A percentile compares a stretch with the other conserved stretches of the same genome.
Conservation (phyloP, 2,329 filamentous ascomycete species). For the Diaporthe humulicola region DNA sequence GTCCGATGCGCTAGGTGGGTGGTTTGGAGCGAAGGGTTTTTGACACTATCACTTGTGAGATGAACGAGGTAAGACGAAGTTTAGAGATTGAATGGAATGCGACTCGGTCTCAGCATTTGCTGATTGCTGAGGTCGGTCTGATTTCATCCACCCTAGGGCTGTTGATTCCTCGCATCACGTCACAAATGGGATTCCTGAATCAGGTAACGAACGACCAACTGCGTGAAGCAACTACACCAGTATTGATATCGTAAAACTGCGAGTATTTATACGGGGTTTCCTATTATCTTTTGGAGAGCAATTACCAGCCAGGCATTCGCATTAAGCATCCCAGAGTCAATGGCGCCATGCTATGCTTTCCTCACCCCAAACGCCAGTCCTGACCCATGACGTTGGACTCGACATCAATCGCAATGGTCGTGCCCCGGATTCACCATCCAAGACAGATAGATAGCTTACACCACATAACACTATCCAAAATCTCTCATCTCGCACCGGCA, state of each 20-base stretch:
- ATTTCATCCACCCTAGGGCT: background rate
- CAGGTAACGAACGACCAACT: background rate
- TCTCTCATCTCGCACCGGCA: background rate
- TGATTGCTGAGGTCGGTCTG: background rate
- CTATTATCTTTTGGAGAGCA: background rate
- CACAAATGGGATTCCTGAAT: slow-evolving; percentile 20
- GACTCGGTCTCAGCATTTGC: background rate
- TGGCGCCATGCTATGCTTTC: slow-evolving; percentile 7
- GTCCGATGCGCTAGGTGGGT: background rate
- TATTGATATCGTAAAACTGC: slow-evolving; percentile 13
- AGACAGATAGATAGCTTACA: background rate
- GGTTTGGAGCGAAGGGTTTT: background rate
- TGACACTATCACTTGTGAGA: background rate
- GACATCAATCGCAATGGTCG: background rate
- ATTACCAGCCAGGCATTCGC: background rate
- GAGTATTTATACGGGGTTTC: background rate
- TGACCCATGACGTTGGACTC: background rate
- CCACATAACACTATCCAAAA: background rate
- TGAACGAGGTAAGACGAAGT: background rate
- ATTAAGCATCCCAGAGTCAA: background rate
- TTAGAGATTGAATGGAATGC: background rate
- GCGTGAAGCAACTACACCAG: background rate
- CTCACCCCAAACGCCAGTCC: background rate
- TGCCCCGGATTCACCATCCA: background rate
- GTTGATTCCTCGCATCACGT: slow-evolving; percentile 20